phyloP scores from a whole-genome alignment of 495 filamentous ascomycete species.

The Neurospora tetraspora region DNA sequence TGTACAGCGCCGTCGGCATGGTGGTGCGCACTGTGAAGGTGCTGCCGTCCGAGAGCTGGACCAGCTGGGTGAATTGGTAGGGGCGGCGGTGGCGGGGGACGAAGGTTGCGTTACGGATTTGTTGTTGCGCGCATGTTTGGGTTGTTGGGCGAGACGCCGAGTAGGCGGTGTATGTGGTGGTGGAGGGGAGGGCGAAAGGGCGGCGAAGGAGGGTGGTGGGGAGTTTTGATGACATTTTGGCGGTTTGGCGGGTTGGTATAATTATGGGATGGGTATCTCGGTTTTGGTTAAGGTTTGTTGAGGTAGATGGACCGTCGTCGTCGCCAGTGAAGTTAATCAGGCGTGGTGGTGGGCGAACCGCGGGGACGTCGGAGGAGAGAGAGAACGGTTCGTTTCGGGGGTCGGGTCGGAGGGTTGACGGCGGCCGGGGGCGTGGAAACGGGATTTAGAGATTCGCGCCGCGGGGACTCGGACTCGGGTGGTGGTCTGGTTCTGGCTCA shows the following conservation, averaged over 20 bases:
- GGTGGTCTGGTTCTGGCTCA: background rate
- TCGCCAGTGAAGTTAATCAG: background rate
- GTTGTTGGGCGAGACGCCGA: constrained; percentile 1
- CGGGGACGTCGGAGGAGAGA: background rate
- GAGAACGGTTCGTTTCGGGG: background rate
- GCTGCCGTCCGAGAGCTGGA: constrained; percentile 86
- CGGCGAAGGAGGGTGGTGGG: constrained; percentile 17
- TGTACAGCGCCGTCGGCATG: constrained; percentile 67
- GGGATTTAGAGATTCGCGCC: background rate
- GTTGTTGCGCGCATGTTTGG: constrained; percentile 2
- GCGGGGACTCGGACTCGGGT: background rate
- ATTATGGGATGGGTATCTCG: background rate
- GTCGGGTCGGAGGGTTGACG: background rate
- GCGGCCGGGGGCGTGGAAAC: background rate
- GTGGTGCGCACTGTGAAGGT: constrained; percentile 85
- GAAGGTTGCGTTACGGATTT: constrained; percentile 74
- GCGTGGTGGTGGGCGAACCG: background rate
- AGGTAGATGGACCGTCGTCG: background rate
- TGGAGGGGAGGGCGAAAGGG: constrained; percentile 8
- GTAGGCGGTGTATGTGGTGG: constrained; percentile 1
- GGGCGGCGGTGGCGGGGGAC: constrained; percentile 79
- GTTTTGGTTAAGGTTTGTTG: background rate
- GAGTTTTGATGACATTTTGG: constrained; percentile 22
- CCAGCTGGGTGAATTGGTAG: constrained; percentile 92
- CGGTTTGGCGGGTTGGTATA: too few species aligned